These are phyloP conservation scores for Verticillium zaregamsianum DNA, from an alignment of 2,329 filamentous ascomycete genomes.

Conservation along the genomic window DNA sequence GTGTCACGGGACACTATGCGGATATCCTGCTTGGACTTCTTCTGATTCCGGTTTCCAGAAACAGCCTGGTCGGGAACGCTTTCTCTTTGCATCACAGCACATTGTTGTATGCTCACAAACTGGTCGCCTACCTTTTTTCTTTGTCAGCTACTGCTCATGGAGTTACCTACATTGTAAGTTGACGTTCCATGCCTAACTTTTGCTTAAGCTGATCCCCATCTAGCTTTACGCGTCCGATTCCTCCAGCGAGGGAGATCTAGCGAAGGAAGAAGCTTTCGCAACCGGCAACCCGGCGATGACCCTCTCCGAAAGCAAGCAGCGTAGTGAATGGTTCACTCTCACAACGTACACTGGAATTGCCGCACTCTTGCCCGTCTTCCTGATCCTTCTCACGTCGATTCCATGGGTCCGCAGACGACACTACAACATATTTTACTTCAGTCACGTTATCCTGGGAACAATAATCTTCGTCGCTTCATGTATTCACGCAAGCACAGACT, in stretches of 20 bases:
- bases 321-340: slow-evolving; percentile 3
- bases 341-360: slow-evolving; percentile 9
- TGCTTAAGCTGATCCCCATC: too few species aligned
- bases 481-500: slow-evolving; percentile 13
- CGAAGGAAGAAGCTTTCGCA: slow-evolving; percentile 6
- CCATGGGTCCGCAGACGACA: slow-evolving; percentile 8
- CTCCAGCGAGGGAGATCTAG: slow-evolving; percentile 2
- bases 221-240: background rate
- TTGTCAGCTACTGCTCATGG: too few species aligned
- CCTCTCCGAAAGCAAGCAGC: slow-evolving; percentile 2
- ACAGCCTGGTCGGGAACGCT: slow-evolving; percentile 9
- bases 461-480: slow-evolving; percentile 4
- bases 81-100: slow-evolving; percentile 12
- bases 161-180: too few species aligned
- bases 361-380: background rate
- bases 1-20: slow-evolving; percentile 11
- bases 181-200: too few species aligned
- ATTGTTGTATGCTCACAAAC: slow-evolving; percentile 10
- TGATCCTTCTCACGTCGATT: slow-evolving; percentile 9
- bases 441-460: slow-evolving; percentile 7
- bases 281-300: slow-evolving; percentile 12
- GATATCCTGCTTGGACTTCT: slow-evolving; percentile 10
- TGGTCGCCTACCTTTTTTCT: too few species aligned
- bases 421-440: slow-evolving; percentile 14
- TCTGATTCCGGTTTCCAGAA: slow-evolving; percentile 11